Conservation (phyloP, 805 yeast species). For the Saturnispora halmiae region DNA sequence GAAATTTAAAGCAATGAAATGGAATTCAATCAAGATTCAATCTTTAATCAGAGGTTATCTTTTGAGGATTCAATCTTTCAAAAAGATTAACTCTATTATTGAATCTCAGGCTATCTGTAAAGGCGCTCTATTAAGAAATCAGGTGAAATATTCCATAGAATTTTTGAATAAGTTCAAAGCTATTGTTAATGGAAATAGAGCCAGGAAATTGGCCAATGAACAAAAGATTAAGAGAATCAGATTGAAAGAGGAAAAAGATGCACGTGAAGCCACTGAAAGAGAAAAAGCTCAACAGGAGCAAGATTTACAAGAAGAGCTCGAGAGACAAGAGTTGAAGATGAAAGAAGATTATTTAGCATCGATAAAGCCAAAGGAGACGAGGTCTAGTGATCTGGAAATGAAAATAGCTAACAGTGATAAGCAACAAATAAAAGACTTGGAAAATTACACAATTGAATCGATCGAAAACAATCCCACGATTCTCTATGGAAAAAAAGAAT, state of each 20-base stretch:
- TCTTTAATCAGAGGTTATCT: slow-evolving; percentile 51
- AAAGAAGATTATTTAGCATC: neutral
- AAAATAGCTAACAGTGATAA: slow-evolving; percentile 1
- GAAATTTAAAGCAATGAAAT: slow-evolving; percentile 43
- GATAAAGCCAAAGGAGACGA: neutral
- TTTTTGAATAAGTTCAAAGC: slow-evolving; percentile 38
- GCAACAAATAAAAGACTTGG: no score
- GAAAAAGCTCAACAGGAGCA: slow-evolving; percentile 25
- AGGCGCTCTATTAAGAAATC: slow-evolving; percentile 40
- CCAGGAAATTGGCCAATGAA: slow-evolving; percentile 47
- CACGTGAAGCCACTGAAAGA: slow-evolving; percentile 68
- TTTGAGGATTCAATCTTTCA: slow-evolving; percentile 43
- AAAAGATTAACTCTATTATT: slow-evolving; percentile 25
- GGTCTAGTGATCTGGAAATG: neutral
- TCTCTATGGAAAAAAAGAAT: neutral
- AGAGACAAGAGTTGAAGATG: neutral
- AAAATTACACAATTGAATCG: no score
- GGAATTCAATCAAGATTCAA: slow-evolving; percentile 52
- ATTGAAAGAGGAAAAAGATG: slow-evolving; percentile 82
- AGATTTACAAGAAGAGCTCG: neutral
- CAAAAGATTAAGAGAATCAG: slow-evolving; percentile 66
- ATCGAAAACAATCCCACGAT: no score
- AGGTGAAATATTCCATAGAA: slow-evolving; percentile 24
- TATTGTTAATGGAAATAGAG: slow-evolving; percentile 38
- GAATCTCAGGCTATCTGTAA: slow-evolving; percentile 42